phyloP scores from a whole-genome alignment of 2,329 filamentous ascomycete genomes.

The Epichloe gansuensis region DNA sequence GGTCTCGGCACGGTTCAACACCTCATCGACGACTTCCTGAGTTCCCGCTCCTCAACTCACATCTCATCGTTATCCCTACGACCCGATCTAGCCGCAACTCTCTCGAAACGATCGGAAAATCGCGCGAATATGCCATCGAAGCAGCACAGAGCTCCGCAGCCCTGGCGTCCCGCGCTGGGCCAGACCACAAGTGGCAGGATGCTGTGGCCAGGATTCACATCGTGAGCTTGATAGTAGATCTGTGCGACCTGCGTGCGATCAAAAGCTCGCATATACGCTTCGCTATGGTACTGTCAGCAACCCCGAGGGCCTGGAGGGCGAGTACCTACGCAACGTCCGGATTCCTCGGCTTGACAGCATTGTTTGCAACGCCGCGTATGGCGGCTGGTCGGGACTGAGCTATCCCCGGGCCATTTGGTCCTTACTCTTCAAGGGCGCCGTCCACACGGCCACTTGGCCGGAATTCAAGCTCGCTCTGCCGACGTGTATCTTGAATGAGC shows the following conservation, averaged over 20 bases:
- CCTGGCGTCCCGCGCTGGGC: slow-evolving; percentile 26
- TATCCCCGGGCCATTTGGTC: slow-evolving; percentile 47
- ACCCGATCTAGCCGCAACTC: slow-evolving; percentile 69
- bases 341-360: slow-evolving; percentile 66
- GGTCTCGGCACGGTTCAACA: slow-evolving; percentile 75
- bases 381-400: slow-evolving; percentile 71
- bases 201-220: slow-evolving; percentile 43
- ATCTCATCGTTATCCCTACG: slow-evolving; percentile 71
- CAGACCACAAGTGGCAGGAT: slow-evolving; percentile 22
- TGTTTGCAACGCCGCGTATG: slow-evolving; percentile 79
- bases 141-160: slow-evolving; percentile 25
- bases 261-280: slow-evolving; percentile 36
- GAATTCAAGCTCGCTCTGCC: slow-evolving; percentile 55
- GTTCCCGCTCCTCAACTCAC: slow-evolving; percentile 52
- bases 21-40: slow-evolving; percentile 81
- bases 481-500: slow-evolving; percentile 31
- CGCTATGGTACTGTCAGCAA: slow-evolving; percentile 33
- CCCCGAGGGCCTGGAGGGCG: slow-evolving; percentile 25
- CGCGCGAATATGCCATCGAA: slow-evolving; percentile 47
- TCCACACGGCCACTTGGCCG: slow-evolving; percentile 64
- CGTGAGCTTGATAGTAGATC: slow-evolving; percentile 45
- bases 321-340: slow-evolving; percentile 30
- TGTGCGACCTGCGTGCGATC: slow-evolving; percentile 45
- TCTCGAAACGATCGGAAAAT: slow-evolving; percentile 52
- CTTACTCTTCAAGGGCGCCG: slow-evolving; percentile 45